A percentile compares a stretch with the other conserved stretches of the same genome.
Evolutionary conservation across 1,284 basidiomycete species (phyloP).

Genomic region (Testicularia cyperi): DNA sequence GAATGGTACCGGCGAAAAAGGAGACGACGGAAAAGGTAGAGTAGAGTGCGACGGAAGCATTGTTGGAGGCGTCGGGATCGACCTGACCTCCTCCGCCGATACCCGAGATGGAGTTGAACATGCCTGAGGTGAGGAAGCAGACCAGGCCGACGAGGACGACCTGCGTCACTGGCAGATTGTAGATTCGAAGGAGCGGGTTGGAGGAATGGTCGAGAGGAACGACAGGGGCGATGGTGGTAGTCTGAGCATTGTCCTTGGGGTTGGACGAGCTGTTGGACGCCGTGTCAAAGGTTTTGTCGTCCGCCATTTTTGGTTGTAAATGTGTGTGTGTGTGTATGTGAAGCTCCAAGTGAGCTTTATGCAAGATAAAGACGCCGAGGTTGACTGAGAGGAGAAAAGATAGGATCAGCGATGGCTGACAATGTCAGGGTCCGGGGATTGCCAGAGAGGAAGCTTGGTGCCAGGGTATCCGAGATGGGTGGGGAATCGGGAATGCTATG

Average conservation of each 20-base stretch:
- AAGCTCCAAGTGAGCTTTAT: too few relatives aligned
- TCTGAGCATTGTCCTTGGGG: conserved; percentile 5
- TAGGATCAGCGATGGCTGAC: too few relatives aligned
- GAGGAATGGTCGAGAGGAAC: conserved; percentile 8
- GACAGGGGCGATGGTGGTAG: conserved; percentile 11
- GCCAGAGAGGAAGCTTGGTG: too few relatives aligned
- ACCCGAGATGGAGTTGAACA: conserved; percentile 66
- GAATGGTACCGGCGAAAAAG: conserved; percentile 69
- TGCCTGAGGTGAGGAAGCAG: conserved; percentile 64
- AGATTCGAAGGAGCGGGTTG: conserved; percentile 14
- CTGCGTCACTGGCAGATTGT: conserved; percentile 21
- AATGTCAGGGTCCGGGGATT: too few relatives aligned
- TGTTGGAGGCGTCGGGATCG: conserved; percentile 21
- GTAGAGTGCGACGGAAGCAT: conserved; percentile 48
- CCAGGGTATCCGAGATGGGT: too few relatives aligned
- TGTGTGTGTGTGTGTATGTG: too few relatives aligned
- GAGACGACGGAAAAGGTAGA: conserved; percentile 51
- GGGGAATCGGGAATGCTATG: too few relatives aligned
- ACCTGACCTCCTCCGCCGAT: conserved; percentile 63
- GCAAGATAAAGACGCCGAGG: too few relatives aligned
- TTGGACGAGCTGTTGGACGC: conserved; percentile 21
- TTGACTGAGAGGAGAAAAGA: too few relatives aligned
- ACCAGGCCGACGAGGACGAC: conserved; percentile 39
- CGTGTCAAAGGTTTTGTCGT: conserved; percentile 23
- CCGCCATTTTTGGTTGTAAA: too few relatives aligned